A percentile compares a stretch with the other conserved stretches of the same genome.
These are phyloP conservation scores for Setomelanomma holmii DNA, from an alignment of 2,329 filamentous ascomycete genomes.

Conservation along the genomic window DNA sequence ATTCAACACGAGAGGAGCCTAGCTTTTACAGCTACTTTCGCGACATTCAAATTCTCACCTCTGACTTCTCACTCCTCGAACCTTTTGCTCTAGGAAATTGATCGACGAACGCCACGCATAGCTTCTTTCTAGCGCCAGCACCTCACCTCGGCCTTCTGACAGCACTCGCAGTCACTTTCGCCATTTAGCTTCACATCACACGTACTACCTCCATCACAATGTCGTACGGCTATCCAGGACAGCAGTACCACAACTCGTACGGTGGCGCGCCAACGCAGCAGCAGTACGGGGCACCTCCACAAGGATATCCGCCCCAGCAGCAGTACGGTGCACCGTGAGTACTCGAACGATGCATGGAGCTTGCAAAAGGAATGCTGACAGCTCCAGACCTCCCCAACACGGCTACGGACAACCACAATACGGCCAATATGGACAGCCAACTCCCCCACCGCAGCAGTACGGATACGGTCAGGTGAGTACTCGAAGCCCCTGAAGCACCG, in stretches of 20 bases:
- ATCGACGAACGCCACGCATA: constrained; percentile 2
- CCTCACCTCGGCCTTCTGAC: not conserved
- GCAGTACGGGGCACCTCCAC: constrained; percentile 37
- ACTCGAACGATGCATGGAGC: not conserved
- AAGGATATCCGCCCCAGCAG: constrained; percentile 38
- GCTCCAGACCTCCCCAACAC: constrained; percentile 38
- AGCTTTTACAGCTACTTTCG: not conserved
- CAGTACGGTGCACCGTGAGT: constrained; percentile 42
- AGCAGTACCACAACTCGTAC: constrained; percentile 51
- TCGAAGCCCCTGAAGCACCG: not conserved
- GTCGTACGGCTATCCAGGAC: constrained; percentile 51
- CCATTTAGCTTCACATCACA: not conserved
- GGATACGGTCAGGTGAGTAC: constrained; percentile 50
- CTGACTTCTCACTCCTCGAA: constrained; percentile 15
- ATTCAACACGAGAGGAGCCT: not conserved
- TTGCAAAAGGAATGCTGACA: constrained; percentile 19
- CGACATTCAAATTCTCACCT: not conserved
- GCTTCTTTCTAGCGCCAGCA: not conserved
- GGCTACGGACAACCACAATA: constrained; percentile 52
- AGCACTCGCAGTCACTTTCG: not conserved
- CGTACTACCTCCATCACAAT: constrained; percentile 30
- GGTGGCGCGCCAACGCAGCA: constrained; percentile 52
- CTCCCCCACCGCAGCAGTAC: constrained; percentile 53
- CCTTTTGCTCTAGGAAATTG: too few species aligned
- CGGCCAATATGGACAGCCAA: constrained; percentile 46